A percentile compares a stretch with the other conserved stretches of the same genome.
Evolutionary conservation across 352 stramenopile genomes (phyloP).

Genomic region (Globisporangium lucens): DNA sequence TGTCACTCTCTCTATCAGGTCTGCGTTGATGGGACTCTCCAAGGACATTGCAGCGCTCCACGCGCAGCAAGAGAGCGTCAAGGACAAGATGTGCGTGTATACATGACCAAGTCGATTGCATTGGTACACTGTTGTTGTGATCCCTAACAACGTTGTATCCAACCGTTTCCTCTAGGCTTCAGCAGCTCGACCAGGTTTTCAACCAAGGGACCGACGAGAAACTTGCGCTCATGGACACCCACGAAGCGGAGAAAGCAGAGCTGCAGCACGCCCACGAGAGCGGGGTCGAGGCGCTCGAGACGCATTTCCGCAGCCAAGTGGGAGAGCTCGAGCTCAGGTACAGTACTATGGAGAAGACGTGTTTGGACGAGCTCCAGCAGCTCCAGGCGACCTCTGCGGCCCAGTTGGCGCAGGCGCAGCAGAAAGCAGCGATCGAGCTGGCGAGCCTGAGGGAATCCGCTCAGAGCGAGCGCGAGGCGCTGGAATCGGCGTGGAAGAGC

Average conservation of each 20-base stretch:
- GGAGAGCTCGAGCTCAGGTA: constrained; percentile 30
- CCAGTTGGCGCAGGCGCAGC: constrained; percentile 17
- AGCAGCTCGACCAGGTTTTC: constrained; percentile 37
- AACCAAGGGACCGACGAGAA: constrained; percentile 47
- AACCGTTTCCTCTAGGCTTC: constrained; percentile 15
- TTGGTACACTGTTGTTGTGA: background rate
- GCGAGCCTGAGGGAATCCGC: constrained; percentile 6
- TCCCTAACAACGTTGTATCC: background rate
- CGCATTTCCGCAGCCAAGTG: constrained; percentile 28
- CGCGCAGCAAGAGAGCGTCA: constrained; percentile 31
- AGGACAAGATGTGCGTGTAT: constrained; percentile 33
- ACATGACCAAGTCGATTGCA: background rate
- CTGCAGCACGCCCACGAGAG: constrained; percentile 26
- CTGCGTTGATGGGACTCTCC: constrained; percentile 34
- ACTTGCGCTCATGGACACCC: constrained; percentile 30
- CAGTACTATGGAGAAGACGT: constrained; percentile 25
- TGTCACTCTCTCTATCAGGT: constrained; percentile 15
- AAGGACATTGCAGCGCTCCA: constrained; percentile 44
- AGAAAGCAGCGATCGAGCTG: constrained; percentile 1
- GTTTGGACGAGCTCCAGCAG: constrained; percentile 33
- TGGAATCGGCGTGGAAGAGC: background rate
- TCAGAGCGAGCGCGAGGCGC: constrained; percentile 1
- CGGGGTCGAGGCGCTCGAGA: constrained; percentile 22
- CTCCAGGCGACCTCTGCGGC: constrained; percentile 26
- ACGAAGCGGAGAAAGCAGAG: constrained; percentile 28